These are phyloP conservation scores for Agarophyton chilense DNA, from an alignment of 23 red algal species.

Conservation along the genomic window DNA sequence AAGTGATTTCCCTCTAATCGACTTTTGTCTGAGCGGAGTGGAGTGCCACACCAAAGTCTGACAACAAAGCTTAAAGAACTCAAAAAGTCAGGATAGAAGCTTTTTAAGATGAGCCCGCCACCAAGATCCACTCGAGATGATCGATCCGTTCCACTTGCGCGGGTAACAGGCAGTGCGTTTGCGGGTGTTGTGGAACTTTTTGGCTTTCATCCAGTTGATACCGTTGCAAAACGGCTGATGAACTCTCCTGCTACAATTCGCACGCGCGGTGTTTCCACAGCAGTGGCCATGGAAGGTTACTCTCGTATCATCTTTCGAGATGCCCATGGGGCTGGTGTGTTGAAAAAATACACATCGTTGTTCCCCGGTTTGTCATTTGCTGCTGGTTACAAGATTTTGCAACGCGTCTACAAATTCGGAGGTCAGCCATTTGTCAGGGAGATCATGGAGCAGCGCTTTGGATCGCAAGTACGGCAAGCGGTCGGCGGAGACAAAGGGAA, in stretches of 20 bases:
- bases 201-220: slow-evolving; percentile 84
- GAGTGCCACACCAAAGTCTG: too few relatives aligned
- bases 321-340: slow-evolving; percentile 13
- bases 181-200: slow-evolving; percentile 80
- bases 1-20: too few relatives aligned
- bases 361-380: slow-evolving; percentile 81
- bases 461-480: not conserved
- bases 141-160: slow-evolving; percentile 39
- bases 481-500: slow-evolving; percentile 50
- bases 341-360: slow-evolving; percentile 48
- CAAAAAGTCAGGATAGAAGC: too few relatives aligned
- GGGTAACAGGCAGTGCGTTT: slow-evolving; percentile 55
- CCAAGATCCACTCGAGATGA: not conserved
- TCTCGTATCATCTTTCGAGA: slow-evolving; percentile 71
- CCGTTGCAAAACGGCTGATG: slow-evolving; percentile 80
- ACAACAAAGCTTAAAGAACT: too few relatives aligned
- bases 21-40: too few relatives aligned
- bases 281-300: slow-evolving; percentile 61
- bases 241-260: slow-evolving; percentile 37
- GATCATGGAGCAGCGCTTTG: slow-evolving; percentile 19
- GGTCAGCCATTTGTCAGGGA: slow-evolving; percentile 74
- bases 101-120: slow-evolving; percentile 31
- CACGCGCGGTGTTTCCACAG: slow-evolving; percentile 31
- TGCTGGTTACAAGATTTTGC: slow-evolving; percentile 77
- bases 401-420: slow-evolving; percentile 84